These are phyloP conservation scores for Tetracentron sinense DNA, from an alignment of 164 flowering plant species.

Conservation along the genomic window DNA sequence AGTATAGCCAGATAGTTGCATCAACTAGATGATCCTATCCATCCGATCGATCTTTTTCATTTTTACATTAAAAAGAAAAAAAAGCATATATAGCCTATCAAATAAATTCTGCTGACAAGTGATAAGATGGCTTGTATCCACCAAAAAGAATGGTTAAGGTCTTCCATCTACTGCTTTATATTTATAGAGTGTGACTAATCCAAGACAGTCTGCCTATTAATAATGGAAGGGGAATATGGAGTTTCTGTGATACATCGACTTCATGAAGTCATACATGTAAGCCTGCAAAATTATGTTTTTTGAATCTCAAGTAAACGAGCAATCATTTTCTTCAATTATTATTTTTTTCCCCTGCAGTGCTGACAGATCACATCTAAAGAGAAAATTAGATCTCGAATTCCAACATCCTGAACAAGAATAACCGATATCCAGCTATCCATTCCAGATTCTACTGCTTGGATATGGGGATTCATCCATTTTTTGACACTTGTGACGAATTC, in stretches of 20 bases:
- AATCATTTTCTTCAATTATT: not conserved
- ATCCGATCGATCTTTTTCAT: no score
- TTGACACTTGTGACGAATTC: not conserved
- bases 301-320: not conserved
- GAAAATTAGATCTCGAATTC: constrained; percentile 81
- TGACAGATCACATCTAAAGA: constrained; percentile 77
- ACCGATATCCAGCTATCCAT: not conserved
- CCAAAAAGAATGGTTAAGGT: no score
- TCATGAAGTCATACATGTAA: no score
- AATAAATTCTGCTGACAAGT: no score
- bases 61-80: no score
- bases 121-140: no score
- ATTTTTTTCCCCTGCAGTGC: constrained; percentile 52
- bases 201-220: no score
- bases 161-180: no score
- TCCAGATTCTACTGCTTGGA: not conserved
- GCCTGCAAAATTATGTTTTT: not conserved
- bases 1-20: no score
- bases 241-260: not conserved
- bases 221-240: not conserved
- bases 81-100: no score
- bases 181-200: no score
- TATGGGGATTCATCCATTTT: not conserved
- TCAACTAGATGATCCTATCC: no score
- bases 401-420: constrained; percentile 32